phyloP scores from a whole-genome alignment of 176 grass and related monocot species.

The Triticum dicoccoides region DNA sequence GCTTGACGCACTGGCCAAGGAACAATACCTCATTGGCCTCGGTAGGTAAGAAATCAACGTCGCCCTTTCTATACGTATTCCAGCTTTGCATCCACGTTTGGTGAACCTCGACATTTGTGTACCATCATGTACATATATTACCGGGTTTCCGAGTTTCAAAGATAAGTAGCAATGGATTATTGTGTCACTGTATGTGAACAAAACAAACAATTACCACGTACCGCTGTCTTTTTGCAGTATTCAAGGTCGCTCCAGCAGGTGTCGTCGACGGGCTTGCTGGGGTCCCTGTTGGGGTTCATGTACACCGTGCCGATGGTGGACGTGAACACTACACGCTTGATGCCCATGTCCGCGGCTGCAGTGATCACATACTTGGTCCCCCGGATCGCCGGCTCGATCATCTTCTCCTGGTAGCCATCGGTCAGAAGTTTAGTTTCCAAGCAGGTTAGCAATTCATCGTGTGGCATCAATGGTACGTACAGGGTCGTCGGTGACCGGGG shows the following conservation, averaged over 20 bases:
- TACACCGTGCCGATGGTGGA: constrained; percentile 79
- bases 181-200: neutral
- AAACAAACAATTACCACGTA: neutral
- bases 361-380: constrained; percentile 62
- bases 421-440: neutral
- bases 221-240: constrained; percentile 81
- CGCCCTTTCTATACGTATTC: neutral
- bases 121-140: neutral
- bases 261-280: constrained; percentile 51
- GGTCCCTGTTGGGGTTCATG: constrained; percentile 65
- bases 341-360: constrained; percentile 41
- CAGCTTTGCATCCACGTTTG: constrained; percentile 13
- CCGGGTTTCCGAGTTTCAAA: neutral
- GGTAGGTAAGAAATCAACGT: constrained; percentile 32
- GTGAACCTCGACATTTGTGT: constrained; percentile 17
- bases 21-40: neutral
- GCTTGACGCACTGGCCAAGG: constrained; percentile 4
- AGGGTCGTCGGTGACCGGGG: constrained; percentile 59
- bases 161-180: neutral
- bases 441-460: neutral
- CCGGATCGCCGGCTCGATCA: constrained; percentile 73
- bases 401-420: constrained; percentile 43
- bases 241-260: constrained; percentile 88
- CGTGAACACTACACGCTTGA: constrained; percentile 74
- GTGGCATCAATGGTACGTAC: constrained; percentile 13